Evolutionary conservation across 441 rosid genomes (phyloP).

Genomic region (Erodium moschatum): DNA sequence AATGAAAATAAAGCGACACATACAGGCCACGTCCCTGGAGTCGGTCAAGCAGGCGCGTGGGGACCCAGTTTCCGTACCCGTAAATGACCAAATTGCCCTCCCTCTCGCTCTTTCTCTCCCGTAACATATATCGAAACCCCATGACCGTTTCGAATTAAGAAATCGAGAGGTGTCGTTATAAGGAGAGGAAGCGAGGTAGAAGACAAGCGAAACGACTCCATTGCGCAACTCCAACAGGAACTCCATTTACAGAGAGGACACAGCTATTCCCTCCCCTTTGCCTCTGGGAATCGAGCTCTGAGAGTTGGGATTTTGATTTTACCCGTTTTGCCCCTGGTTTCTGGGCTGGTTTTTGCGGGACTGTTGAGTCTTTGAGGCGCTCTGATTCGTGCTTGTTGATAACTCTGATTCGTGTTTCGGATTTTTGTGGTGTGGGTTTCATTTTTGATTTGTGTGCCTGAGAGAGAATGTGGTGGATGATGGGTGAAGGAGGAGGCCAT

Average conservation of each 20-base stretch:
- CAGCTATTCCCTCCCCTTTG: background rate
- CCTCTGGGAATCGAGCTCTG: background rate
- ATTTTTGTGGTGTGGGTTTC: background rate
- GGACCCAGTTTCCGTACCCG: background rate
- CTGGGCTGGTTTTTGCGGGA: background rate
- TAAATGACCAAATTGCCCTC: background rate
- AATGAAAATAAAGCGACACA: background rate
- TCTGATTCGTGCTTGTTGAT: too few relatives aligned
- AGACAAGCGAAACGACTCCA: constrained; percentile 4
- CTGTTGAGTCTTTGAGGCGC: background rate
- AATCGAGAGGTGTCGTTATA: too few relatives aligned
- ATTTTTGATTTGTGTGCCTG: background rate
- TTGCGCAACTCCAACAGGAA: background rate
- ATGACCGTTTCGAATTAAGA: background rate
- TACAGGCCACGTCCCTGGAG: background rate
- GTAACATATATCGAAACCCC: background rate
- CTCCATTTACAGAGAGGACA: constrained; percentile 8
- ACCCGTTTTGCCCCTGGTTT: background rate
- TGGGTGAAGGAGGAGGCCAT: constrained; percentile 71
- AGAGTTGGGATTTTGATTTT: background rate
- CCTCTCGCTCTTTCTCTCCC: background rate
- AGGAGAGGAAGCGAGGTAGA: background rate
- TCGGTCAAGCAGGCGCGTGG: constrained; percentile 2
- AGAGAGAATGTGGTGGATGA: constrained; percentile 75
- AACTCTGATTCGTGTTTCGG: too few relatives aligned